Evolutionary conservation across 805 yeast species (phyloP), one percentile per base, ranked within the genome.

Genomic region (Kregervanrija pseudodelftensis): DNA sequence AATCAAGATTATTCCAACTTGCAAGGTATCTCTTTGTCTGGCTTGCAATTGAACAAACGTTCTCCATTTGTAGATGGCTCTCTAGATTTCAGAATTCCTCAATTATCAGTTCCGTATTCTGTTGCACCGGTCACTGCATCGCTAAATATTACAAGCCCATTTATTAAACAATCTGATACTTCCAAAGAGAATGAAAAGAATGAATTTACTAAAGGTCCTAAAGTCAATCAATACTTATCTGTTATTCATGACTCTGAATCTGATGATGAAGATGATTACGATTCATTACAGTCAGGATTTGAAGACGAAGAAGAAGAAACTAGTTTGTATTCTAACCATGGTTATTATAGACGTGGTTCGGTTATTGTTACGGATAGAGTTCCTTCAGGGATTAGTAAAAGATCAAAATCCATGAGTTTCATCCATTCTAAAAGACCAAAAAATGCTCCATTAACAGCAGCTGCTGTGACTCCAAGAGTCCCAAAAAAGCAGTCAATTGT

Each of bases 41-140:
- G 63, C 34, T 46, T 59, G 39, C 62, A 59, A 36, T 40, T 60
- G 22, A 57, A 55, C 43, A 49, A 50, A 16, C 37, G 43, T 15
- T 54, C 66, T 10, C 56, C 65, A 12, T 64, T 62, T 45, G 46
- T 56, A 42, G 66, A 61, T 43, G 44, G 61, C 11, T 49, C 65
- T 5, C 40, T 63, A 38, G 67, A 63, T 49, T 52, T 63, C 41
- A 62, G 64, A 44, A 52, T 60, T 38, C 62, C 66, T 11, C 64
- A 57, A 40, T 45, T 61, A 37, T 74, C 77, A 49, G 82, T 84
- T 48, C 91, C 91, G 5, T 84, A 84, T 54, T 70, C 80, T 36
- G 73, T 83, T 22, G 88, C 91, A 5, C 91, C 91, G 0, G 91
- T 84, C 2, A 80, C 90, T 12, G 88, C 88, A 11, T 76, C 84